These are phyloP conservation scores for Speleostelium caveatum DNA, from an alignment of 78 protist genomes.

Conservation along the genomic window DNA sequence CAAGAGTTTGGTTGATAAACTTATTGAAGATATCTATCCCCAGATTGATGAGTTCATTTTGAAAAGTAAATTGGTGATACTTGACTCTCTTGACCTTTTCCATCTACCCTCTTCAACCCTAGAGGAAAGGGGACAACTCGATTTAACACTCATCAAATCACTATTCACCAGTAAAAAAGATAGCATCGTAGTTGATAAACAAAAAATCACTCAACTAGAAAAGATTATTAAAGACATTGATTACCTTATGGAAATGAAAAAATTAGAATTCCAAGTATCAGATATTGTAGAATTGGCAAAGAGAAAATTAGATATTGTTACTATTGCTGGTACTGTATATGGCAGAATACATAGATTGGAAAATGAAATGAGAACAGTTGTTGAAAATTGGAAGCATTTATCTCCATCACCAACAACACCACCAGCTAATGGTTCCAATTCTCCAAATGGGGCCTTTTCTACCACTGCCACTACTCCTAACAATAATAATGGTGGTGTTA, in stretches of 20 bases:
- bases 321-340: constrained; percentile 51
- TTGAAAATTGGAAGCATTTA: constrained; percentile 63
- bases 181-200: neutral
- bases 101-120: neutral
- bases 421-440: neutral
- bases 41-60: constrained; percentile 46
- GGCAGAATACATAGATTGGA: constrained; percentile 67
- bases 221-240: constrained; percentile 53
- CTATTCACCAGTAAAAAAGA: constrained; percentile 4
- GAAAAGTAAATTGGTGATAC: constrained; percentile 44
- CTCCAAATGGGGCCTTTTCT: neutral
- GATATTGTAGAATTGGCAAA: too few species aligned
- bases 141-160: neutral
- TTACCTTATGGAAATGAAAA: constrained; percentile 47
- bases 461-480: neutral
- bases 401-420: neutral
- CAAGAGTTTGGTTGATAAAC: neutral
- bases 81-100: constrained; percentile 37
- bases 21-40: constrained; percentile 34
- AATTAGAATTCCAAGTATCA: constrained; percentile 13
- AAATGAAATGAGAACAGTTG: constrained; percentile 65
- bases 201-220: constrained; percentile 17
- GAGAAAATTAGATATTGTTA: constrained; percentile 55
- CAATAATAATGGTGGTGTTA: too few species aligned
- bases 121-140: constrained; percentile 20